Base-by-base conservation (phyloP, 148 eudicot genomes). In the Dianthus caryophyllus region DNA sequence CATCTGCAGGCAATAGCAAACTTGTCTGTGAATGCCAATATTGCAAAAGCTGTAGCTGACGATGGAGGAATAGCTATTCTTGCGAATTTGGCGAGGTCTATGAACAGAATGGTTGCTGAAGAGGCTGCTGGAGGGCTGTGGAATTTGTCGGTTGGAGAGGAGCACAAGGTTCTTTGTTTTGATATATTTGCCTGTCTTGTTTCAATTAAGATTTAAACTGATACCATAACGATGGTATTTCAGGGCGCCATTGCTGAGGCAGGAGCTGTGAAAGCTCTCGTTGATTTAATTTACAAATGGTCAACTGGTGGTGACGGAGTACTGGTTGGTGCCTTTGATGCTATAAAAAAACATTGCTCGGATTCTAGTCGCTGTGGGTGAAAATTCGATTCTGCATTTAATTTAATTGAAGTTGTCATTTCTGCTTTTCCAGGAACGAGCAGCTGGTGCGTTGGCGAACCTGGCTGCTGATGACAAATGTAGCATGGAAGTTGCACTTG, bases 81-180 rank as follows among this genome's bases (percentile, higher is more conserved):
- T 68, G 84, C 88, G 8, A 82, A 80, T 71, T 74, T 94, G 75
- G 97, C 97, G 25, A 86, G 82, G 81, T 90, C 99, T 54, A 83
- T 81, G 92, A 94, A 94, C 73, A 90, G 84, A 81, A 77, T 90
- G 80, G 97, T 90, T 9, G 99, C 96, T 10, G 97, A 94, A 79
- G 99, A 94, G 91, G 99, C 99, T 72, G 99, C 97, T 48, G 97
- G 99, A 72, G 99, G 99, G 66, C 82, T 94, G 18, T 94, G 97
- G 97, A 94, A 94, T 80, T 86, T 94, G 69, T 94, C 99, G 16
- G 99, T 94, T 41, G 99, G 97, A 46, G 99, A 94, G 84, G 99
- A 94, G 74, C 99, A 94, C 73, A 94, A 90, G 93, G 99, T 94
- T 80, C 63, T 69, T 70, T 33, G 39, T 79, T 54, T 51, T 59